Percentiles rank a stretch among this genome's conserved stretches.
These are phyloP conservation scores for Davidsoniella virescens DNA, from an alignment of 2,329 filamentous ascomycete genomes.

Conservation along the genomic window DNA sequence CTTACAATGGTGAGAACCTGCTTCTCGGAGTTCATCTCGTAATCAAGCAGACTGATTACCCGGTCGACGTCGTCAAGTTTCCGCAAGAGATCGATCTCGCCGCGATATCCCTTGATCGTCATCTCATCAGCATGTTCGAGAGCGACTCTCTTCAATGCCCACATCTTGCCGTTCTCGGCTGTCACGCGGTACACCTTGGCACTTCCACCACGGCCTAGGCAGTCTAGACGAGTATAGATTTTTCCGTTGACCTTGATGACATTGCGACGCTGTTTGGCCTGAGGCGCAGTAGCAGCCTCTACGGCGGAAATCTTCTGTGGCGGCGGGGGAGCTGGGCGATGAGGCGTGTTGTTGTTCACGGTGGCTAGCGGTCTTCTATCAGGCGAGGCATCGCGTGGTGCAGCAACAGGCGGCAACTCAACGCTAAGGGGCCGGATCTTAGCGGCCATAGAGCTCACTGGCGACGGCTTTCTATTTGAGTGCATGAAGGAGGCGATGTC, in stretches of 20 bases:
- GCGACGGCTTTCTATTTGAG: slow-evolving; percentile 4
- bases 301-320: slow-evolving; percentile 93
- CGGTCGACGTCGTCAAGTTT: slow-evolving; percentile 73
- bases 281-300: slow-evolving; percentile 36
- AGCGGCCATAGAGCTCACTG: slow-evolving; percentile 3
- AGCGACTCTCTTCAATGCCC: slow-evolving; percentile 84
- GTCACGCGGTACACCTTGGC: slow-evolving; percentile 93
- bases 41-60: slow-evolving; percentile 81
- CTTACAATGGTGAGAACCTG: slow-evolving; percentile 70
- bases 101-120: slow-evolving; percentile 75
- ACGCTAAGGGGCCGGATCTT: slow-evolving; percentile 4
- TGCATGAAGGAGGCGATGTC: slow-evolving; percentile 54
- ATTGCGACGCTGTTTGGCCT: slow-evolving; percentile 60
- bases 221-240: slow-evolving; percentile 75
- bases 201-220: slow-evolving; percentile 80
- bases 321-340: slow-evolving; percentile 59
- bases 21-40: slow-evolving; percentile 85
- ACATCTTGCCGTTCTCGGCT: slow-evolving; percentile 90
- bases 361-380: slow-evolving; percentile 39
- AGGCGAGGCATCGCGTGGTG: slow-evolving; percentile 26
- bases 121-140: slow-evolving; percentile 76
- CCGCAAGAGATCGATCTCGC: slow-evolving; percentile 81
- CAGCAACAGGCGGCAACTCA: slow-evolving; percentile 4
- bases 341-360: slow-evolving; percentile 53
- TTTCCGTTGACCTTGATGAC: slow-evolving; percentile 83